A percentile compares a stretch with the other conserved stretches of the same genome.
Evolutionary conservation across 352 stramenopile species (phyloP).

Genomic region (Thraustotheca clavata): DNA sequence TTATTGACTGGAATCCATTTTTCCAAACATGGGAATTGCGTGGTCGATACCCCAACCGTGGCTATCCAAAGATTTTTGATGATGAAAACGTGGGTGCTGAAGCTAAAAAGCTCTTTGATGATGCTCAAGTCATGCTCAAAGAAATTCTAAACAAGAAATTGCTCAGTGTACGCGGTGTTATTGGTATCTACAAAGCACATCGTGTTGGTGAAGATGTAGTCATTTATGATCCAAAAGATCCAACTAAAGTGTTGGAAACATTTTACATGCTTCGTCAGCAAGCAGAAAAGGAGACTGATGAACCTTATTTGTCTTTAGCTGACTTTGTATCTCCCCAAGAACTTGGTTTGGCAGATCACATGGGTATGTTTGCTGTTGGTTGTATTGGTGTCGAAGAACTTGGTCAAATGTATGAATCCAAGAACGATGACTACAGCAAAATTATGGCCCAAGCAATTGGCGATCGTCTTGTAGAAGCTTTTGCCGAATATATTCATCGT

Average conservation of each 20-base stretch:
- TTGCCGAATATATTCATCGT: conserved; percentile 95
- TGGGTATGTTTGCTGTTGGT: conserved; percentile 94
- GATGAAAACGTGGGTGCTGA: conserved; percentile 92
- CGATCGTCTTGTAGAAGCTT: conserved; percentile 77
- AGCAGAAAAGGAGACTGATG: conserved; percentile 93
- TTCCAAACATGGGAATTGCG: conserved; percentile 98
- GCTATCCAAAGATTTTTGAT: conserved; percentile 98
- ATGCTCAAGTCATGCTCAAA: conserved; percentile 91
- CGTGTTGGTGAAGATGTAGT: conserved; percentile 90
- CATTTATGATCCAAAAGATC: conserved; percentile 85
- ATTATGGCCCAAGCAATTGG: conserved; percentile 93
- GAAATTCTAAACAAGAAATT: conserved; percentile 91
- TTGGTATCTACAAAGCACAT: conserved; percentile 94
- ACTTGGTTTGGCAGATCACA: conserved; percentile 62
- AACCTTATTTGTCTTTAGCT: conserved; percentile 91
- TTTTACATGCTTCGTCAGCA: conserved; percentile 98
- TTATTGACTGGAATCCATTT: conserved; percentile 99
- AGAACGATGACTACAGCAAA: conserved; percentile 97
- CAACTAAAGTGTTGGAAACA: conserved; percentile 62
- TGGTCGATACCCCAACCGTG: conserved; percentile 95
- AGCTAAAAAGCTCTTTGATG: conserved; percentile 95
- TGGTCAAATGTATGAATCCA: conserved; percentile 86
- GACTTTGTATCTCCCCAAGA: conserved; percentile 91
- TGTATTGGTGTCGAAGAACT: conserved; percentile 94
- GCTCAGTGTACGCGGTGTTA: conserved; percentile 87